phyloP scores from a whole-genome alignment of 2,329 filamentous ascomycete species.

The Penicillium decumbens region DNA sequence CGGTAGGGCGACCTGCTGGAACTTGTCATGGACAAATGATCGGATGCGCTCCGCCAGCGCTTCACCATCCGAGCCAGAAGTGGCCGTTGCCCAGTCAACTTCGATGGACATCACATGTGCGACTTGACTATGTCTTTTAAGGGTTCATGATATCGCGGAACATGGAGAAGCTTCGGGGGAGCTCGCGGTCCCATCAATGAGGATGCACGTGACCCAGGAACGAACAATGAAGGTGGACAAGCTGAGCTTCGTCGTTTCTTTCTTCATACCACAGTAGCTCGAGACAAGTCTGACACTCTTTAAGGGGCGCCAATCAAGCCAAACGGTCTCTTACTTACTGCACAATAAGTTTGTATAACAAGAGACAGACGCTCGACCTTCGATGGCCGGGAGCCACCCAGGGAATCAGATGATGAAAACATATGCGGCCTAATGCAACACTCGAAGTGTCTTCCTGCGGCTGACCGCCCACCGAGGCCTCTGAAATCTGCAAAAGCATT shows the following conservation, averaged over 20 bases:
- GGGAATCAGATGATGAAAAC: not conserved
- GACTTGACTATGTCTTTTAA: slow-evolving; percentile 3
- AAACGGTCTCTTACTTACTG: not conserved
- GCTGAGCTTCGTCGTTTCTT: not conserved
- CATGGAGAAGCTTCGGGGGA: slow-evolving; percentile 6
- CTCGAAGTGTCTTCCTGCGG: not conserved
- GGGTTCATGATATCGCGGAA: slow-evolving; percentile 1
- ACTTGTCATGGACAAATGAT: slow-evolving; percentile 90
- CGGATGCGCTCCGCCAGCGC: slow-evolving; percentile 81
- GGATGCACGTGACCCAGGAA: slow-evolving; percentile 9
- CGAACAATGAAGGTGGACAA: not conserved
- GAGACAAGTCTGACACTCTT: no score
- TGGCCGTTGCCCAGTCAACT: slow-evolving; percentile 92
- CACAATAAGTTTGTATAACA: not conserved
- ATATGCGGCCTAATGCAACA: not conserved
- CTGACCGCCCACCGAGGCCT: not conserved
- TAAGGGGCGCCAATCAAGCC: not conserved
- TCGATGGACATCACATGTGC: slow-evolving; percentile 80
- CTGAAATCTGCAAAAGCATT: not conserved
- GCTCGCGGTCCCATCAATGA: not conserved
- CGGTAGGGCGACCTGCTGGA: slow-evolving; percentile 84
- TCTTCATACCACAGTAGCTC: no score
- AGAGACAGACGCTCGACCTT: not conserved
- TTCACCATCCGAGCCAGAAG: slow-evolving; percentile 78
- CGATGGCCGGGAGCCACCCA: not conserved